Conservation (phyloP, 2,329 filamentous ascomycete genomes). For the Colletotrichum incanum region DNA sequence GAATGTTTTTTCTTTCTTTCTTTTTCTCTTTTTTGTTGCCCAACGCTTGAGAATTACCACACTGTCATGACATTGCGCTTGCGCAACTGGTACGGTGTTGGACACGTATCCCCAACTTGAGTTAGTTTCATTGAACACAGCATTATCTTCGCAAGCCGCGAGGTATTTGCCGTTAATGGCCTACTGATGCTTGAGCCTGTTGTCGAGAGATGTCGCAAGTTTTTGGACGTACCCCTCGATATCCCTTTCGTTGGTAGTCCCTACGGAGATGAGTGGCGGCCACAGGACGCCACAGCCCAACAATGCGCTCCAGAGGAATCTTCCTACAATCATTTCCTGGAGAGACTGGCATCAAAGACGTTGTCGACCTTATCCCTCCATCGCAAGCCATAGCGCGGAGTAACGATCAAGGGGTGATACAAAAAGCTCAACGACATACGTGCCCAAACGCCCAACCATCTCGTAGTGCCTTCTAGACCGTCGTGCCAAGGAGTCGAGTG, state of each 20-base stretch:
- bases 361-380: not conserved
- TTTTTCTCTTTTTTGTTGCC: not conserved
- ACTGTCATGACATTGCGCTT: not conserved
- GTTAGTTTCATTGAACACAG: not conserved
- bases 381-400: not conserved
- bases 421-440: not conserved
- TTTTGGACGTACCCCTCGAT: not conserved
- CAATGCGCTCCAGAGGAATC: not conserved
- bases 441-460: not conserved
- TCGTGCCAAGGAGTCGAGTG: not conserved
- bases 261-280: constrained; percentile 1
- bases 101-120: not conserved
- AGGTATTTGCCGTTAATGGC: not conserved
- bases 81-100: not conserved
- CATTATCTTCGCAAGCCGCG: not conserved
- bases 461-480: not conserved
- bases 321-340: not conserved
- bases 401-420: not conserved
- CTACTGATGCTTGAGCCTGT: not conserved
- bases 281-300: not conserved
- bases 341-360: not conserved
- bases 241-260: not conserved
- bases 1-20: not conserved
- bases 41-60: not conserved
- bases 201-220: not conserved